A percentile compares a stretch with the other conserved stretches of the same genome.
Evolutionary conservation across 345 rosid species (phyloP).

Genomic region (Theobroma cacao): DNA sequence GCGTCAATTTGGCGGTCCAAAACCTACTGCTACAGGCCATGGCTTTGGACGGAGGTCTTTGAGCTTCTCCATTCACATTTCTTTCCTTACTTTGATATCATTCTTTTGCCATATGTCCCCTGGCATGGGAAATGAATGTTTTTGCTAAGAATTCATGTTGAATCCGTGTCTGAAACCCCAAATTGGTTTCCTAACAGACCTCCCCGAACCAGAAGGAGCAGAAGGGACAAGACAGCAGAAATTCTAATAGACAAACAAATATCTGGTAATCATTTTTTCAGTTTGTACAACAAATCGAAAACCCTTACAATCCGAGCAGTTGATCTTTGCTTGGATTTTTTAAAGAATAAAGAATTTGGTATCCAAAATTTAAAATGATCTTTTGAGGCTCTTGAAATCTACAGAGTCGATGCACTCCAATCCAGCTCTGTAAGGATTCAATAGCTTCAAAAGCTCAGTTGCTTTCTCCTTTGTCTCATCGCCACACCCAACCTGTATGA

Average conservation of each 20-base stretch:
- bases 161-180: neutral
- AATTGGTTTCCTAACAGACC: too few relatives aligned
- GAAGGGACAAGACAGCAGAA: neutral
- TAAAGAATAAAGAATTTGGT: conserved; percentile 8
- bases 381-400: conserved; percentile 58
- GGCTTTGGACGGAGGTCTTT: neutral
- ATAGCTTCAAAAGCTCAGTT: conserved; percentile 46
- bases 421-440: conserved; percentile 55
- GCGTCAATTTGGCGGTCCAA: neutral
- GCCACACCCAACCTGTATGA: conserved; percentile 51
- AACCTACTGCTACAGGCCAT: neutral
- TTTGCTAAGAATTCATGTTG: neutral
- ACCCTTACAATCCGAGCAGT: neutral
- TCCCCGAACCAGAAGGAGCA: neutral
- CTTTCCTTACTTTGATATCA: neutral
- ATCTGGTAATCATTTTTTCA: neutral
- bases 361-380: conserved; percentile 39
- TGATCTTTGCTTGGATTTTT: neutral
- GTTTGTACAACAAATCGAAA: neutral
- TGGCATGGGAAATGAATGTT: neutral
- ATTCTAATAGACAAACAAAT: neutral
- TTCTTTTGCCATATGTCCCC: neutral
- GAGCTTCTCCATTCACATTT: neutral
- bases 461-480: conserved; percentile 54
- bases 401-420: conserved; percentile 55